Conservation (phyloP, 306 rosid genomes). For the Sechiopsis laciniata region DNA sequence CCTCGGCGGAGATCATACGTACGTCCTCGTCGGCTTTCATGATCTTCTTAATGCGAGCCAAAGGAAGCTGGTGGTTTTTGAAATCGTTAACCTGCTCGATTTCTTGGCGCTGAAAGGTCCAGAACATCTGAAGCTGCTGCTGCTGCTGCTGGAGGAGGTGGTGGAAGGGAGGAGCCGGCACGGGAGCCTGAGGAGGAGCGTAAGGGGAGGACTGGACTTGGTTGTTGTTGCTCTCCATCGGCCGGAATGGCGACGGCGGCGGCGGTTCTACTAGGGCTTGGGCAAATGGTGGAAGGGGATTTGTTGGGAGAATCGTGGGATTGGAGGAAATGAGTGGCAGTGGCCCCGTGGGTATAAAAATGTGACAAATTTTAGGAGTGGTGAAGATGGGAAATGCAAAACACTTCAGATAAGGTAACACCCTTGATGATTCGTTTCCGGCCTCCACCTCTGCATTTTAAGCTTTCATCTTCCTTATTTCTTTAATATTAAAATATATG, state of each 20-base stretch:
- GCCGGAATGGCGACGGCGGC: neutral
- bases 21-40: constrained; percentile 99
- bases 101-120: constrained; percentile 84
- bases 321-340: too few species aligned
- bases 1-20: constrained; percentile 97
- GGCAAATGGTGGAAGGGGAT: constrained; percentile 10
- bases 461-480: neutral
- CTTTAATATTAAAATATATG: neutral
- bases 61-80: constrained; percentile 95
- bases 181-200: constrained; percentile 37
- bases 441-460: neutral
- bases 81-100: constrained; percentile 89
- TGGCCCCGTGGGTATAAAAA: neutral
- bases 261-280: neutral
- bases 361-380: constrained; percentile 8
- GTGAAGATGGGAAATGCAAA: neutral
- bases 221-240: constrained; percentile 48
- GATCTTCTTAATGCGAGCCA: constrained; percentile 98
- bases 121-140: constrained; percentile 93
- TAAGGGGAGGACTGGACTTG: constrained; percentile 39
- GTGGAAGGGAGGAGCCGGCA: constrained; percentile 55
- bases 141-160: constrained; percentile 92
- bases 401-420: constrained; percentile 20
- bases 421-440: constrained; percentile 1
- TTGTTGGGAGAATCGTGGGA: constrained; percentile 6